These are phyloP conservation scores for Aspergillus sp. DNA, from an alignment of 2,329 filamentous ascomycete species.

Conservation along the genomic window DNA sequence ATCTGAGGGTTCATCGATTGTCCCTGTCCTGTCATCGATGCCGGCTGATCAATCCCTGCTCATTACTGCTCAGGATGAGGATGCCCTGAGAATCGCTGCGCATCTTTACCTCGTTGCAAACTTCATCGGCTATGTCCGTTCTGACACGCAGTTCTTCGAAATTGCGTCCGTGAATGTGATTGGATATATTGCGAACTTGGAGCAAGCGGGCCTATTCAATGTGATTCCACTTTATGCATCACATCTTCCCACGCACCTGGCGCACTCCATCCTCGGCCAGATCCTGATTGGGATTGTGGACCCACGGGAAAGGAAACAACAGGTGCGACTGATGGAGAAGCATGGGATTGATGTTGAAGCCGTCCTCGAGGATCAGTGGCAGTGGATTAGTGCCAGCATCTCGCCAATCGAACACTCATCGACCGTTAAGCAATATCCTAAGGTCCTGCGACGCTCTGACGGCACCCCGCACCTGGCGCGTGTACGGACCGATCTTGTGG, in stretches of 20 bases:
- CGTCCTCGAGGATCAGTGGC: constrained; percentile 64
- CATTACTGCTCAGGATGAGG: constrained; percentile 40
- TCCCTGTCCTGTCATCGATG: constrained; percentile 40
- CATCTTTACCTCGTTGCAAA: constrained; percentile 62
- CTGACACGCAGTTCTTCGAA: constrained; percentile 52
- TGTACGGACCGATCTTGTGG: constrained; percentile 65
- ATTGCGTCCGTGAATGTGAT: constrained; percentile 57
- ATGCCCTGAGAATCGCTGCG: constrained; percentile 59
- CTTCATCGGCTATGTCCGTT: constrained; percentile 45
- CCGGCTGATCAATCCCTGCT: constrained; percentile 43
- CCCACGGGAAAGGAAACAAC: constrained; percentile 54
- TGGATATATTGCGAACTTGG: constrained; percentile 72
- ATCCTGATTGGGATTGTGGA: constrained; percentile 68
- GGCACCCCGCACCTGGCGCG: constrained; percentile 49
- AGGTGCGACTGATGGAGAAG: constrained; percentile 66
- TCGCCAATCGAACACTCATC: constrained; percentile 26
- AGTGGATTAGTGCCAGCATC: constrained; percentile 31
- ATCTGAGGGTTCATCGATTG: constrained; percentile 21
- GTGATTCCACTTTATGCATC: constrained; percentile 84
- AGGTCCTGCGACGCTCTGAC: constrained; percentile 45
- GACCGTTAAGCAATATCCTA: constrained; percentile 23
- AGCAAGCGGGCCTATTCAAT: constrained; percentile 63
- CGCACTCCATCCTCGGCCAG: constrained; percentile 63
- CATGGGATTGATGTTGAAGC: constrained; percentile 63
- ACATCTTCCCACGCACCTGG: constrained; percentile 57